These are phyloP conservation scores for Aspergillus hiratsukae DNA, from an alignment of 2,329 filamentous ascomycete genomes.

Conservation along the genomic window DNA sequence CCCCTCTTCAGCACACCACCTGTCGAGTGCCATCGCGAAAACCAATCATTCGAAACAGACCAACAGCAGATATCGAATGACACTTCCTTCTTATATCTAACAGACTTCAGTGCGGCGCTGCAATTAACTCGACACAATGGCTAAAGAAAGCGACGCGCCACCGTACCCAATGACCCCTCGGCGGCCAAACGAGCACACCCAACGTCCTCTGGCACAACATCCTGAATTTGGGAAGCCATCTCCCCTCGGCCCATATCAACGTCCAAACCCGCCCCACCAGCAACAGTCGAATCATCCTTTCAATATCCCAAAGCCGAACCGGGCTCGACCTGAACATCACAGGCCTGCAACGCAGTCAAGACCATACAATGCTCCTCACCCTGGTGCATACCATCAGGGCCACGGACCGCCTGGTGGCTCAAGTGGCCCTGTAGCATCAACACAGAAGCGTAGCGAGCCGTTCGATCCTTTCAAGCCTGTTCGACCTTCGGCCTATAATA, in stretches of 20 bases:
- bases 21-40: background rate
- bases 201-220: constrained; percentile 33
- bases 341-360: constrained; percentile 27
- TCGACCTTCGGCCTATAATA: constrained; percentile 34
- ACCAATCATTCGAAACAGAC: background rate
- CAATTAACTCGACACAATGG: constrained; percentile 34
- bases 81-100: background rate
- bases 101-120: background rate
- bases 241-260: constrained; percentile 46
- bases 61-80: background rate
- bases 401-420: constrained; percentile 18
- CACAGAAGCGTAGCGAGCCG: constrained; percentile 24
- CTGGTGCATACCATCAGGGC: constrained; percentile 9
- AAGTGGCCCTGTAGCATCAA: constrained; percentile 14
- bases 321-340: constrained; percentile 49
- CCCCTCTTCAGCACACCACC: background rate
- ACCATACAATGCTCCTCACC: constrained; percentile 15
- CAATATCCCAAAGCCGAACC: constrained; percentile 49
- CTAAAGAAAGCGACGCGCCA: constrained; percentile 47
- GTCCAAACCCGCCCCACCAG: constrained; percentile 19
- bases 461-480: constrained; percentile 40
- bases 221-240: constrained; percentile 58
- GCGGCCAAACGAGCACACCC: constrained; percentile 32
- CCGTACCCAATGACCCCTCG: constrained; percentile 33
- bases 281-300: constrained; percentile 42